Percentiles rank a stretch among this genome's conserved stretches.
Evolutionary conservation across 1,284 basidiomycete genomes (phyloP).

Genomic region (Apiotrichum siamense): DNA sequence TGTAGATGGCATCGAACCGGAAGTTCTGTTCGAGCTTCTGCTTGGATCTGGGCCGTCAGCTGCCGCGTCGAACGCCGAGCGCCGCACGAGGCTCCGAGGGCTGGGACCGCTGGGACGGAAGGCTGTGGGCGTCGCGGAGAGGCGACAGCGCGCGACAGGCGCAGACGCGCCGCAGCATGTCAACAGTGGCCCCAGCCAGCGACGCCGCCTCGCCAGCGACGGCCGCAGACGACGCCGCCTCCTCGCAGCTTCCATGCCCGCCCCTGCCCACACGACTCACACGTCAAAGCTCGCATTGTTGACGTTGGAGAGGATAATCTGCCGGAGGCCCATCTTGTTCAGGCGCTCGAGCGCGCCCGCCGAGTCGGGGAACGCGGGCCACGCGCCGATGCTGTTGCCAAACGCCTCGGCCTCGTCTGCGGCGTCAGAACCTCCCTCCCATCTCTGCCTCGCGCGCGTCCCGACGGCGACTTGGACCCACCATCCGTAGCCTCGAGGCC

Average conservation of each 20-base stretch:
- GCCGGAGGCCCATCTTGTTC: conserved; percentile 22
- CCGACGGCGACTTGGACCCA: neutral
- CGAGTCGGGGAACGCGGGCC: conserved; percentile 38
- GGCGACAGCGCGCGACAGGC: too few relatives aligned
- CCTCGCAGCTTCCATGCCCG: too few relatives aligned
- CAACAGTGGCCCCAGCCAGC: too few relatives aligned
- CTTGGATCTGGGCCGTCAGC: conserved; percentile 15
- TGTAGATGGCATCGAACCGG: conserved; percentile 31
- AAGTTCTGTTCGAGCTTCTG: conserved; percentile 27
- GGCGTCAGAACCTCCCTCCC: neutral
- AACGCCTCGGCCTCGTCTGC: conserved; percentile 23
- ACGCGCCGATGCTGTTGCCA: conserved; percentile 23
- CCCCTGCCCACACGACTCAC: too few relatives aligned
- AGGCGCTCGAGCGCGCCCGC: conserved; percentile 24
- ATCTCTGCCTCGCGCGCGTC: too few relatives aligned
- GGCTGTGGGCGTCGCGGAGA: too few relatives aligned
- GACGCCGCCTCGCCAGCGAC: too few relatives aligned
- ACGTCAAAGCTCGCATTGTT: conserved; percentile 27
- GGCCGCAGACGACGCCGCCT: too few relatives aligned
- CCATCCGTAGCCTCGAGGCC: conserved; percentile 7
- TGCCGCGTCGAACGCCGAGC: too few relatives aligned
- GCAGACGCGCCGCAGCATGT: too few relatives aligned
- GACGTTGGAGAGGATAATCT: conserved; percentile 34
- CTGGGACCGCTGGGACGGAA: too few relatives aligned
- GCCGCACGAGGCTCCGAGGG: too few relatives aligned